A percentile compares a stretch with the other conserved stretches of the same genome.
Conservation (phyloP, 768 basidiomycete species). For the Mycena venus region DNA sequence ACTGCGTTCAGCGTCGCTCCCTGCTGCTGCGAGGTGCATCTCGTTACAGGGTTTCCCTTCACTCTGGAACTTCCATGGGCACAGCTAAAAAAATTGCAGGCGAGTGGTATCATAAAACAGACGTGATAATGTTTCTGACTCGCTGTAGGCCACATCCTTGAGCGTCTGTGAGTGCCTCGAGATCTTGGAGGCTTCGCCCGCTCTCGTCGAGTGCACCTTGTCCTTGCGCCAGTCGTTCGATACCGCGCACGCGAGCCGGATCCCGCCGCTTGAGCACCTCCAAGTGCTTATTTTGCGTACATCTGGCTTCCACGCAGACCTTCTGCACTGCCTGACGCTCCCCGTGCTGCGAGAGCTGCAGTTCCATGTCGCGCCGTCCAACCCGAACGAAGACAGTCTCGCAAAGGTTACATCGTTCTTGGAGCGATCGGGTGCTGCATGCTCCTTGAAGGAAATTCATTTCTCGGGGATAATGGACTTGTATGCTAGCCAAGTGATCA, state of each 20-base stretch:
- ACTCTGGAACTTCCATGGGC: slow-evolving; percentile 25
- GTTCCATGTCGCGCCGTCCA: slow-evolving; percentile 13
- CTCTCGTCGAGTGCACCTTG: slow-evolving; percentile 18
- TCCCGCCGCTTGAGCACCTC: slow-evolving; percentile 22
- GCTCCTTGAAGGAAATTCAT: slow-evolving; percentile 7
- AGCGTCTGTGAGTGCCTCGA: slow-evolving; percentile 28
- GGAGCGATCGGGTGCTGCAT: slow-evolving; percentile 1
- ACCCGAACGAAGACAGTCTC: not conserved
- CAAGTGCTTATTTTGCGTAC: slow-evolving; percentile 9
- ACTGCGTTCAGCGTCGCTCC: slow-evolving; percentile 25
- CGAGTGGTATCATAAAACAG: not conserved
- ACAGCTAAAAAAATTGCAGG: slow-evolving; percentile 15
- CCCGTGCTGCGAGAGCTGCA: slow-evolving; percentile 24
- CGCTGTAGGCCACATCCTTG: slow-evolving; percentile 13
- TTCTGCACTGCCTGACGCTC: slow-evolving; percentile 24
- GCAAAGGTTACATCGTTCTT: slow-evolving; percentile 12
- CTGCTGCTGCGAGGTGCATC: slow-evolving; percentile 25
- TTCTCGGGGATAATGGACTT: slow-evolving; percentile 21
- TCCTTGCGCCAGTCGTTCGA: slow-evolving; percentile 28
- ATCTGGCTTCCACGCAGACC: slow-evolving; percentile 25
- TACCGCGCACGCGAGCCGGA: not conserved
- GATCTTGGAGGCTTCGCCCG: slow-evolving; percentile 20
- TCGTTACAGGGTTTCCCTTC: slow-evolving; percentile 27
- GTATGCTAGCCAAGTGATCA: not conserved
- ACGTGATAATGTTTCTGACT: not conserved